Evolutionary conservation across 768 basidiomycete genomes (phyloP), one percentile per base, ranked within the genome.

Genomic region (Ramaria sp.): DNA sequence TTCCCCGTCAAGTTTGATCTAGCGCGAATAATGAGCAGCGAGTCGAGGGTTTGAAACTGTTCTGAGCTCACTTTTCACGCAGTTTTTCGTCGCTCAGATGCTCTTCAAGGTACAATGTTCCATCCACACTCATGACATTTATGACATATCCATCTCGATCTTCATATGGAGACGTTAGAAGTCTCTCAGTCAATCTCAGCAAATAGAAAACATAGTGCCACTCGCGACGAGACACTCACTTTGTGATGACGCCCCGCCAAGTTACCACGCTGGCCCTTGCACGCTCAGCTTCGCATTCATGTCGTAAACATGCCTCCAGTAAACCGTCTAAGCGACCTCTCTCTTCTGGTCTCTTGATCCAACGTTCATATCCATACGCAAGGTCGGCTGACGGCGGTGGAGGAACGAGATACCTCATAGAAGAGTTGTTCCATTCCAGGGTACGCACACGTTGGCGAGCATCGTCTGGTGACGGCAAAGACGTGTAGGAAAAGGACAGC

Each of bases 221-320:
- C 22, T 13, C 49, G 47, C 47, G 43, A 19, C 20, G 54, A 3
- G 13, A 13, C 43, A 66, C 77, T 72, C 67, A 90, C 87, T 83
- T 91, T 59, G 91, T 91, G 75, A 91, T 81, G 53, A 91, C 77
- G 11, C 90, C 90, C 64, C 90, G 75, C 90, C 90, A 93, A 10
- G 67, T 67, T 15, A 75, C 63, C 30, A 69, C 64, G 0, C 65
- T 60, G 2, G 64, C 66, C 24, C 67, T 63, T 20, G 62, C 60
- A 22, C 64, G 58, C 37, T 70, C 68, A 51, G 72, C 63, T 59
- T 66, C 68, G 37, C 59, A 63, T 54, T 73, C 75, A 57, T 73
- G 70, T 51, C 72, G 74, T 51, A 71, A 72, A 62, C 79, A 75
- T 0, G 82, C 88, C 59, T 69, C 74, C 59, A 93, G 71, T 39